Conservation (phyloP, 169 alveolate species). For the Eimeria maxima region DNA sequence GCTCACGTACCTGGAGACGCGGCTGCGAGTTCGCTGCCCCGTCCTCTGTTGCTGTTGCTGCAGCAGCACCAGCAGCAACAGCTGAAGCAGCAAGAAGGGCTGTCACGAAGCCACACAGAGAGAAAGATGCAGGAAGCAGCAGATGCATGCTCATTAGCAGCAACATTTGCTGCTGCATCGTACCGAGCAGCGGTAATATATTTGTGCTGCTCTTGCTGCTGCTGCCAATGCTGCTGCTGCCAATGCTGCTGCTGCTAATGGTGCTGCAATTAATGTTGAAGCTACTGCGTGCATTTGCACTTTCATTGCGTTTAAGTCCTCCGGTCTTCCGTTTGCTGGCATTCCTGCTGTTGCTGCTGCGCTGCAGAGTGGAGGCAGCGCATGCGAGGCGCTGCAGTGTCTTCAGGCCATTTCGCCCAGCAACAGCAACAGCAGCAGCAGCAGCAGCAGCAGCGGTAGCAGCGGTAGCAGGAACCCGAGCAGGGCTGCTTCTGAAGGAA, state of each 20-base stretch:
- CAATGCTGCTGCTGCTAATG: neutral
- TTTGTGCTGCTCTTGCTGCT: neutral
- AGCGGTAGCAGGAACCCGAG: neutral
- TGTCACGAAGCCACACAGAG: neutral
- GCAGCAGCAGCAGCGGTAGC: slow-evolving; percentile 40
- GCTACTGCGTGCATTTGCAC: neutral
- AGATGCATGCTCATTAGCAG: slow-evolving; percentile 60
- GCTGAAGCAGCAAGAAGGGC: slow-evolving; percentile 30
- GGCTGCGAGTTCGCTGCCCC: slow-evolving; percentile 58
- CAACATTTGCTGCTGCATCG: slow-evolving; percentile 46
- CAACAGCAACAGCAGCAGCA: slow-evolving; percentile 28
- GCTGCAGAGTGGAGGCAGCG: slow-evolving; percentile 67
- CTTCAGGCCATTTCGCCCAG: neutral
- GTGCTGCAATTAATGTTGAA: neutral
- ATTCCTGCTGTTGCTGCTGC: slow-evolving; percentile 51
- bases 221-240: neutral
- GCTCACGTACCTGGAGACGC: slow-evolving; percentile 14
- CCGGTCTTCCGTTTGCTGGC: neutral
- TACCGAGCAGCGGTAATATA: slow-evolving; percentile 40
- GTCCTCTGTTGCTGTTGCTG: slow-evolving; percentile 21
- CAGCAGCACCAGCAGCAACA: slow-evolving; percentile 61
- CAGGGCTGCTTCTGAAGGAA: neutral
- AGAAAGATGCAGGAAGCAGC: slow-evolving; percentile 24
- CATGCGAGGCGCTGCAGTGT: slow-evolving; percentile 39
- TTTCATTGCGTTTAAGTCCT: neutral